Percentiles rank a stretch among this genome's conserved stretches.
These are phyloP conservation scores for Xylariaceae sp. DNA, from an alignment of 2,329 filamentous ascomycete genomes.

Conservation along the genomic window DNA sequence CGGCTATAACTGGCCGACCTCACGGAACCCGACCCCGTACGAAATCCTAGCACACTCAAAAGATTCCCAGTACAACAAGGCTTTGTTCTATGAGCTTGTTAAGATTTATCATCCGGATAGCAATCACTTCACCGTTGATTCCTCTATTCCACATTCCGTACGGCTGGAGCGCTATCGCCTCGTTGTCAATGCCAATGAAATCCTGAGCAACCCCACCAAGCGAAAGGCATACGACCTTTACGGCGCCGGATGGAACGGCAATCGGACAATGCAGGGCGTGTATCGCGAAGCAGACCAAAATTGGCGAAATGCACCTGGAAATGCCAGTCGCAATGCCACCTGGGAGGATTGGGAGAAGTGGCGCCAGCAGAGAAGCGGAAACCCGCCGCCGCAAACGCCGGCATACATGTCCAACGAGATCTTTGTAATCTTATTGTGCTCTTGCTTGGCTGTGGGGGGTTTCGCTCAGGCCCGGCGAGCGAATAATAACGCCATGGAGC, in stretches of 20 bases:
- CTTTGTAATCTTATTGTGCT: constrained; percentile 68
- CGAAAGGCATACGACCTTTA: constrained; percentile 76
- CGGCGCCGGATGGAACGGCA: constrained; percentile 71
- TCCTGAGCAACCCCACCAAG: constrained; percentile 75
- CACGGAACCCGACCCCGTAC: constrained; percentile 69
- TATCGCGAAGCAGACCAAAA: constrained; percentile 38
- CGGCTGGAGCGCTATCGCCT: constrained; percentile 87
- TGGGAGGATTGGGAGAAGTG: constrained; percentile 97
- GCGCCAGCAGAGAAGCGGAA: constrained; percentile 51
- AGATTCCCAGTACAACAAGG: constrained; percentile 70
- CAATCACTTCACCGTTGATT: constrained; percentile 38
- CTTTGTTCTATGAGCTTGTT: constrained; percentile 80
- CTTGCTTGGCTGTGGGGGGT: constrained; percentile 63
- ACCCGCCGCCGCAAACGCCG: constrained; percentile 44
- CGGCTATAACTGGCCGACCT: constrained; percentile 41
- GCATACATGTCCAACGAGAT: constrained; percentile 71
- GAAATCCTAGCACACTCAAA: constrained; percentile 66
- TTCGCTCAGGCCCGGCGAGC: constrained; percentile 68
- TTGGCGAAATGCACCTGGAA: constrained; percentile 46
- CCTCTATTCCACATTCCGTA: constrained; percentile 50
- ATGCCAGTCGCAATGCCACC: constrained; percentile 67
- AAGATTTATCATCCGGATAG: constrained; percentile 94
- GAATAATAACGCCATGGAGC: constrained; percentile 52
- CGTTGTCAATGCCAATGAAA: constrained; percentile 78
- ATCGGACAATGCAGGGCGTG: constrained; percentile 44